phyloP scores from a whole-genome alignment of 805 yeast species.

The Candida insectalens region DNA sequence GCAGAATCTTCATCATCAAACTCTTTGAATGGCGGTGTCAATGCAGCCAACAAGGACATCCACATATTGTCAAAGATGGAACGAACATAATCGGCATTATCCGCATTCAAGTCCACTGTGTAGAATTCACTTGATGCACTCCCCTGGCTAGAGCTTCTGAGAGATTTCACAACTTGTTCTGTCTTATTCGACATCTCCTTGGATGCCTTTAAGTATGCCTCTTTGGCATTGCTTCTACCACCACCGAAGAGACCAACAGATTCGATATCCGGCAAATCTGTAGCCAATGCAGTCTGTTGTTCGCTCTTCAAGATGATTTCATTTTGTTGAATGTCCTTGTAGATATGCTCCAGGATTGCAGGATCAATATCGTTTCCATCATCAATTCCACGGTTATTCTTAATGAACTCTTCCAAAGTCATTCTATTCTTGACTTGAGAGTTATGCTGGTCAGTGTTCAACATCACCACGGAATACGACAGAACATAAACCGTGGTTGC shows the following conservation, averaged over 20 bases:
- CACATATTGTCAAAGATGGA: constrained; percentile 91
- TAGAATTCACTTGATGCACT: constrained; percentile 48
- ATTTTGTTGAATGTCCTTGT: constrained; percentile 65
- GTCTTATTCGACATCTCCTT: constrained; percentile 86
- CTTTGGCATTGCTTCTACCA: constrained; percentile 58
- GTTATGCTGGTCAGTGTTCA: constrained; percentile 92
- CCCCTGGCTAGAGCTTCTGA: constrained; percentile 40
- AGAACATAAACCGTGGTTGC: constrained; percentile 92
- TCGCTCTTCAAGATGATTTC: constrained; percentile 91
- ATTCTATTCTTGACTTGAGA: constrained; percentile 77
- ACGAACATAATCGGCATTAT: constrained; percentile 64
- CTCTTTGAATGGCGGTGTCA: constrained; percentile 89
- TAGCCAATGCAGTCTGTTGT: constrained; percentile 81
- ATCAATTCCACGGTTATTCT: constrained; percentile 86
- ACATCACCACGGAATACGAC: constrained; percentile 84
- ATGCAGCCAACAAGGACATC: constrained; percentile 95
- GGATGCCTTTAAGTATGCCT: constrained; percentile 88
- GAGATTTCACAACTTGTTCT: constrained; percentile 64
- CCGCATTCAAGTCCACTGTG: constrained; percentile 52
- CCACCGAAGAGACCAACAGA: constrained; percentile 41
- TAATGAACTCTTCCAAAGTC: constrained; percentile 80
- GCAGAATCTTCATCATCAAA: constrained; percentile 68
- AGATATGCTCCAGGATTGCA: constrained; percentile 60
- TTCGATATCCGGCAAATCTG: constrained; percentile 50
- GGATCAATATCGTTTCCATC: constrained; percentile 79